Evolutionary conservation across 1,139 yeast genomes (phyloP).

Genomic region (Taphrina sp.): DNA sequence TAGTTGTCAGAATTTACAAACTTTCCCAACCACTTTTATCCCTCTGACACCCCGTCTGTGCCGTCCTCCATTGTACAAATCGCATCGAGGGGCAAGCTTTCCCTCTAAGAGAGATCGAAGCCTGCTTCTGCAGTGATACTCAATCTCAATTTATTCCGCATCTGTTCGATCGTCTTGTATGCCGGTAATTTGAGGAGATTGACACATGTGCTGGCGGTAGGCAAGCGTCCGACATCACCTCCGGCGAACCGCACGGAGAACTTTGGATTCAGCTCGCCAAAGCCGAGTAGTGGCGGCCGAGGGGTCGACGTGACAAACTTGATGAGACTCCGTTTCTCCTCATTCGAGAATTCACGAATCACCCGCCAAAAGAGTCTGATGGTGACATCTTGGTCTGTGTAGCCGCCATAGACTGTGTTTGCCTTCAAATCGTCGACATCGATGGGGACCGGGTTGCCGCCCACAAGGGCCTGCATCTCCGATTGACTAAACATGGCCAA

Average conservation of each 20-base stretch:
- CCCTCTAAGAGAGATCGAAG: constrained; percentile 25
- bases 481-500: constrained; percentile 76
- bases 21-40: no score
- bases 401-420: constrained; percentile 67
- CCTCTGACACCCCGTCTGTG: no score
- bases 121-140: constrained; percentile 30
- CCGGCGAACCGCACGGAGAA: constrained; percentile 82
- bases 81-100: no score
- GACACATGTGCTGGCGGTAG: constrained; percentile 69
- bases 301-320: constrained; percentile 51
- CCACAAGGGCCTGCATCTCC: constrained; percentile 79
- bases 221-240: constrained; percentile 56
- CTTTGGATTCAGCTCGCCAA: constrained; percentile 65
- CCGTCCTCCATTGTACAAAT: no score
- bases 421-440: constrained; percentile 65
- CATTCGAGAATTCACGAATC: constrained; percentile 59
- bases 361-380: constrained; percentile 72
- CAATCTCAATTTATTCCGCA: constrained; percentile 46
- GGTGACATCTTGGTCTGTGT: constrained; percentile 51
- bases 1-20: no score
- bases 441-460: constrained; percentile 73
- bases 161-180: constrained; percentile 58
- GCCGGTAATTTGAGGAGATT: constrained; percentile 83
- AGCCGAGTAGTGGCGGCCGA: constrained; percentile 81
- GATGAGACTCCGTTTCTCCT: constrained; percentile 62